These are phyloP conservation scores for Thalassiosira livingstoniorum DNA, from an alignment of 352 stramenopile genomes.

Conservation along the genomic window DNA sequence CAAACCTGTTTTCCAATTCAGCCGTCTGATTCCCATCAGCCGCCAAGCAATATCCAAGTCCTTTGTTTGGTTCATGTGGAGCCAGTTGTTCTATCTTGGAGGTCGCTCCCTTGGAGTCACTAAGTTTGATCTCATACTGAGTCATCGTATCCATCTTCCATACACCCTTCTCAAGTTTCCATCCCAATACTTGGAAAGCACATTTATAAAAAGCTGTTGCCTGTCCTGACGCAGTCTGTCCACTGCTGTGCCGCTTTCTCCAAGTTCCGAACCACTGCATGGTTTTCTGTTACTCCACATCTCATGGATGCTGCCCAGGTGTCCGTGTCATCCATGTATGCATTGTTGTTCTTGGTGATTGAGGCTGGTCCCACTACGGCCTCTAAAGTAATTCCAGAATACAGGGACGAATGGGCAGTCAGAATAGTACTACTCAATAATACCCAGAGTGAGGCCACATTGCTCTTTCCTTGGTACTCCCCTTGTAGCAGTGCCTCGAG, in stretches of 20 bases:
- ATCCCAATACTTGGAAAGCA: neutral
- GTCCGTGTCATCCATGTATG: too few relatives aligned
- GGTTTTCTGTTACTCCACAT: too few relatives aligned
- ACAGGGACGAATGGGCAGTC: neutral
- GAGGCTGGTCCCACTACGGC: too few relatives aligned
- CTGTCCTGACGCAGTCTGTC: too few relatives aligned
- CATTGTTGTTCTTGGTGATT: too few relatives aligned
- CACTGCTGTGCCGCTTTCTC: too few relatives aligned
- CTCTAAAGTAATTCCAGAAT: too few relatives aligned
- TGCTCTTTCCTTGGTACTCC: conserved; percentile 10
- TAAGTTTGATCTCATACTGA: neutral
- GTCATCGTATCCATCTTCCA: neutral
- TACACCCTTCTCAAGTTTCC: neutral
- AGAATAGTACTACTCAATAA: neutral
- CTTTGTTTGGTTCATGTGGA: neutral
- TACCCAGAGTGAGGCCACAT: neutral
- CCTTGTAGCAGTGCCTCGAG: neutral
- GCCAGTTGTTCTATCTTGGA: neutral
- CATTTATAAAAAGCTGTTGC: neutral
- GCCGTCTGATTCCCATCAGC: neutral
- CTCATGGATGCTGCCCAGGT: too few relatives aligned
- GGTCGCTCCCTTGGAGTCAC: neutral
- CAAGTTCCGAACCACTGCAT: too few relatives aligned
- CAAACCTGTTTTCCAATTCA: neutral
- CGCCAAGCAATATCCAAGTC: neutral